phyloP scores from a whole-genome alignment of 106 monocot genomes.

The Amphibolis antarctica region DNA sequence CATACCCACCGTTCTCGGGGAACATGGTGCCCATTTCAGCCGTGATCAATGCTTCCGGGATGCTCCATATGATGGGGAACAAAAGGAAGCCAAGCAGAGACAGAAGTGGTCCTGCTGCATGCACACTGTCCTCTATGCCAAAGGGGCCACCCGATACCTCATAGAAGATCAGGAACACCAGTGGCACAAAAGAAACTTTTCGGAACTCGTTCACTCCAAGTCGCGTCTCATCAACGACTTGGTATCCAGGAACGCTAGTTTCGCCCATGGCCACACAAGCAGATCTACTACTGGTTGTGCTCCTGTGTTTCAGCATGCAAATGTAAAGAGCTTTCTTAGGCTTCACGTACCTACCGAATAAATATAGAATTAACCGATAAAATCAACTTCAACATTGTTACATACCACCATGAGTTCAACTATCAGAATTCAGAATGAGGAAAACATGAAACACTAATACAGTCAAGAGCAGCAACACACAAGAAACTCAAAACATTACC shows the following conservation, averaged over 20 bases:
- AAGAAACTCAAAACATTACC: no score
- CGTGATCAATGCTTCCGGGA: slow-evolving; percentile 70
- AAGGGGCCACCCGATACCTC: slow-evolving; percentile 77
- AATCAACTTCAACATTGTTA: background rate
- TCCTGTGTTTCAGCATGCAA: slow-evolving; percentile 23
- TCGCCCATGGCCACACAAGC: slow-evolving; percentile 28
- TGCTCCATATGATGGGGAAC: slow-evolving; percentile 68
- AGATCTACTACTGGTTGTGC: background rate
- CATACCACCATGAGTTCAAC: no score
- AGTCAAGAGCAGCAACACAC: no score
- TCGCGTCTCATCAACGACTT: slow-evolving; percentile 13
- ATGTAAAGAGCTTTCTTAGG: background rate
- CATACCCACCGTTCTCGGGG: slow-evolving; percentile 70
- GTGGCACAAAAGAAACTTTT: slow-evolving; percentile 46
- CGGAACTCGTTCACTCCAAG: slow-evolving; percentile 13
- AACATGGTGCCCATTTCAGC: slow-evolving; percentile 72
- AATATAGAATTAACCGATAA: background rate
- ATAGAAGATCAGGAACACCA: slow-evolving; percentile 68
- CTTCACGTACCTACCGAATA: background rate
- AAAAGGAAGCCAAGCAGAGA: slow-evolving; percentile 50
- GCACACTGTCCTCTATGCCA: slow-evolving; percentile 58
- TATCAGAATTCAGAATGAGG: no score
- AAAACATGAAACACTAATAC: no score
- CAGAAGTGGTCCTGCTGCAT: slow-evolving; percentile 54
- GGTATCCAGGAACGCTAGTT: slow-evolving; percentile 10